Base-by-base conservation (phyloP, 2,329 filamentous ascomycete genomes). In the Taxawa tesnikishii region DNA sequence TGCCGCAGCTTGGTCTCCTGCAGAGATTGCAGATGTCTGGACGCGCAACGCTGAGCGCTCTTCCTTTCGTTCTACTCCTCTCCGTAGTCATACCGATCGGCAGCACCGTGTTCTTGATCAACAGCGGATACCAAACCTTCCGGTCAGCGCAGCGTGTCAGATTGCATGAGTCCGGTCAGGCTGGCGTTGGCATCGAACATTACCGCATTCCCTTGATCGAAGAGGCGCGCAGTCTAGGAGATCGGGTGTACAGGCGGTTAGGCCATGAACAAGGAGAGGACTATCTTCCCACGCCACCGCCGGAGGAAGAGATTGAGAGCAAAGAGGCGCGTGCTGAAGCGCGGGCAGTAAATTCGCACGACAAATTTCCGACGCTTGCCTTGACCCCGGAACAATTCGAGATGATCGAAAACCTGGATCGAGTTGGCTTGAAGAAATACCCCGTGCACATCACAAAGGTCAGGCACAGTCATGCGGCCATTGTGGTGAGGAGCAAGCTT, bases 391-490 rank as follows among this genome's bases (percentile, higher is more conserved):
- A 75, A 29, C 88, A 96, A 56, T 93, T 94, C 51, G 67, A 71
- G 29, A 94, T 94, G 73, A 81, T 94, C 39, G 68, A 79, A 17
- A 72, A 75, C 7, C 62, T 96, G 29, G 75, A 96, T 41, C 53
- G 60, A 4, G 59, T 76, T 1, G 70, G 70, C 3, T 69, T 73
- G 48, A 63, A 57, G 26, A 75, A 73, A 44, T 72, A 67, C 42
- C 67, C 68, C 0, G 70, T 87, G 3, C 77, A 79, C 58, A 87
- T 90, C 24, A 79, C 80, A 41, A 80, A 85, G 5, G 68, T 75
- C 33, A 60, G 67, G n/a, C 83, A 94, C 51, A 83, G 73, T 38
- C 88, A 96, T 55, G 88, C 87, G 0, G 87, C 87, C 3, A 93
- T 96, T 29, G 83, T 96, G 41, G 76, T 92, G 21, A 71, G 88